Evolutionary conservation across 108 stramenopile genomes (phyloP), one percentile per base, ranked within the genome.

Genomic region (Cyclostephanos invisitatus): DNA sequence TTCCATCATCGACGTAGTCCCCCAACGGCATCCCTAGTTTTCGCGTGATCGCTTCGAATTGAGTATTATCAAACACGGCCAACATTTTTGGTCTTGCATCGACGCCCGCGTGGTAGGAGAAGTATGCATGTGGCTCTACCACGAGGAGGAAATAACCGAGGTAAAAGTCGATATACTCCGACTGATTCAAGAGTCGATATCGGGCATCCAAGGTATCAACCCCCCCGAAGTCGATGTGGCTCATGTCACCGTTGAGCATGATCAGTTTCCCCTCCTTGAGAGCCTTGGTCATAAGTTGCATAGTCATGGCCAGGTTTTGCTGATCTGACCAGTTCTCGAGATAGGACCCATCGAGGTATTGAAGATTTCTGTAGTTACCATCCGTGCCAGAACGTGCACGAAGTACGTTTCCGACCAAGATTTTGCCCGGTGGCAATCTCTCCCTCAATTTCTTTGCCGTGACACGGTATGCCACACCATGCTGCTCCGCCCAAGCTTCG

Each of bases 331-430:
- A 80, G 10, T 62, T 55, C 24, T 80, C 78, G 7, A 80, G 51
- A 37, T 80, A 80, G 3, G 72, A 73, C 5, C 78, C 78, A 69
- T 80, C 78, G 21, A 80, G 63, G 28, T 80, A 73, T 62, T 72
- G 65, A 4, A 78, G 64, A 58, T 54, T 54, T 57, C 29, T 57
- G 29, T 57, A 28, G 21, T 61, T 61, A 37, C 36, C 36, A 61
- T 42, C 36, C 17, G 60, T 21, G 1, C 50, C 27, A 48, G 29
- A 37, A 24, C 61, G 32, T 28, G 72, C 61, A 24, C 72, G 62
- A 18, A 80, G 48, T 22, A 63, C 72, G 53, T 80, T 80, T 0
- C 78, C 78, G 53, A 80, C 73, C 36, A 80, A 47, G 20, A 80
- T 27, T 46, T 73, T 73, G 0, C 72, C 72, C 22, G 67, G 65